Evolutionary conservation across 1,284 basidiomycete species (phyloP), one percentile per base, ranked within the genome.

Genomic region (Porodaedalea pini): DNA sequence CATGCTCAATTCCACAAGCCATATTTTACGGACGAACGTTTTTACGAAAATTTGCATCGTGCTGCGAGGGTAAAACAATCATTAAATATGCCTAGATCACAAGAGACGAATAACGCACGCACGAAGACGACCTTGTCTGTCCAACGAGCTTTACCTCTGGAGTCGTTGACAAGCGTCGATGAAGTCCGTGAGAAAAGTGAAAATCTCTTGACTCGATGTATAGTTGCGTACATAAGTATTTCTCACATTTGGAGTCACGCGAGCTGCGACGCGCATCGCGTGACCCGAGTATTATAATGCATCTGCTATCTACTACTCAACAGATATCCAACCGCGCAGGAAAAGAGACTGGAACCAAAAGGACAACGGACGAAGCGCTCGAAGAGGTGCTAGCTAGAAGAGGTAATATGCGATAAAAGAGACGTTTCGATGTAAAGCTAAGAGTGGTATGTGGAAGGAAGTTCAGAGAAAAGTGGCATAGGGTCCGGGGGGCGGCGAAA

Each of bases 31-130:
- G n/a, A 78, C 87, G 63, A 66, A 90, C 91, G 92, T 94, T 78
- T 95, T 95, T 61, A 95, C 92, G 76, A 95, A 95, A 72, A 95
- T 94, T 77, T 94, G 93, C 93, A 95, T 91, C 63, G 72, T 78
- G 68, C 55, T 54, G 44, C 32, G 19, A 40, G n/a, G n/a, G n/a
- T 39, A 13, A 17, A 41, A 39, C 31, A n/a, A 15, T 36, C 13
- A 36, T 39, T 25, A 27, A 40, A 29, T 43, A 6, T 15, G 15
- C 15, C 10, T n/a, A 34, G 15, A n/a, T n/a, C n/a, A n/a, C n/a
- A n/a, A n/a, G n/a, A 31, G 1, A 17, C 7, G n/a, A 27, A 61
- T 8, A 29, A 25, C 10, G 32, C 32, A 57, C 41, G 21, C 29
- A 50, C 43, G 45, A n/a, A 41, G n/a, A 83, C 76, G 83, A 85